These are phyloP conservation scores for Lipomyces mesembrius DNA, from an alignment of 805 yeast species.

Conservation along the genomic window DNA sequence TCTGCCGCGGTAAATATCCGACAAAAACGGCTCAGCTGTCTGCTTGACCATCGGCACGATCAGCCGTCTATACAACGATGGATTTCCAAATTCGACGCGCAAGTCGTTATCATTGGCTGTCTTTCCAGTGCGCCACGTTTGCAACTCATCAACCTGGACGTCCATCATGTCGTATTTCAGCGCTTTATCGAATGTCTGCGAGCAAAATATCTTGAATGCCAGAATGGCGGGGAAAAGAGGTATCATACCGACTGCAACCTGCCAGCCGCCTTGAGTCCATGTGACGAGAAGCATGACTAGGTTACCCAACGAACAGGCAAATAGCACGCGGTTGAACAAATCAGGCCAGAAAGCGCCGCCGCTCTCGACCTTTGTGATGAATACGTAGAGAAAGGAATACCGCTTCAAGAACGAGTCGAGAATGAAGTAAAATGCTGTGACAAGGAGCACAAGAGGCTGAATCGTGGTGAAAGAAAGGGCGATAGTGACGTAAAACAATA, in stretches of 20 bases:
- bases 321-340: slow-evolving; percentile 44
- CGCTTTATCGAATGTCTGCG: slow-evolving; percentile 7
- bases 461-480: slow-evolving; percentile 47
- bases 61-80: slow-evolving; percentile 25
- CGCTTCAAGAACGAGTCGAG: slow-evolving; percentile 46
- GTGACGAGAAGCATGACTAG: slow-evolving; percentile 47
- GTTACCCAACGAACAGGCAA: slow-evolving; percentile 47
- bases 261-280: slow-evolving; percentile 48
- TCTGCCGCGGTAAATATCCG: slow-evolving; percentile 6
- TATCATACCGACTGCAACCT: slow-evolving; percentile 42
- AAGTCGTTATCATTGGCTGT: slow-evolving; percentile 10
- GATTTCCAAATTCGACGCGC: slow-evolving; percentile 30
- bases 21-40: slow-evolving; percentile 11
- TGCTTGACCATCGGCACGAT: slow-evolving; percentile 34
- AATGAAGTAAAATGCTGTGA: slow-evolving; percentile 43
- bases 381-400: slow-evolving; percentile 46
- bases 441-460: slow-evolving; percentile 48
- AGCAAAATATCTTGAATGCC: slow-evolving; percentile 42
- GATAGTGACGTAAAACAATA: slow-evolving; percentile 46
- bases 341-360: slow-evolving; percentile 49
- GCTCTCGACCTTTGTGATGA: slow-evolving; percentile 47
- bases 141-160: slow-evolving; percentile 6
- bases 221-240: slow-evolving; percentile 44
- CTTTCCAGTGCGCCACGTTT: background rate
- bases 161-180: slow-evolving; percentile 17